phyloP scores from a whole-genome alignment of 208 protist genomes.

The Angomonas deanei region DNA sequence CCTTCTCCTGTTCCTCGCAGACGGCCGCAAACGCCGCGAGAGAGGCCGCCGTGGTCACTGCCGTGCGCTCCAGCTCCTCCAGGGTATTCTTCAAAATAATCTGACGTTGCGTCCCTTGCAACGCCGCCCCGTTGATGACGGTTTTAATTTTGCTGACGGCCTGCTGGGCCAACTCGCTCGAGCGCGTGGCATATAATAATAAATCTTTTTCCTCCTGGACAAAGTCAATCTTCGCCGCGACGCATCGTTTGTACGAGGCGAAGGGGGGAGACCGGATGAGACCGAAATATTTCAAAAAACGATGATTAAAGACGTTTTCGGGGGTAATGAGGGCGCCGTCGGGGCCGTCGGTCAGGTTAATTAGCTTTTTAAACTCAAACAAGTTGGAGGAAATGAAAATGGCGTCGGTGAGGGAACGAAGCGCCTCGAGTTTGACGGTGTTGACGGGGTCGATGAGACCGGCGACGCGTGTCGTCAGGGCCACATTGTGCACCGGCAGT shows the following conservation, averaged over 20 bases:
- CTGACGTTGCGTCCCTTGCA: slow-evolving; percentile 22
- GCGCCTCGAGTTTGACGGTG: slow-evolving; percentile 44
- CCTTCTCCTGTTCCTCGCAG: slow-evolving; percentile 23
- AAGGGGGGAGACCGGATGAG: slow-evolving; percentile 65
- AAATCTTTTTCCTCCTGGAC: slow-evolving; percentile 16
- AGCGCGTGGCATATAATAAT: background rate
- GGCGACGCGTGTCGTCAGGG: slow-evolving; percentile 52
- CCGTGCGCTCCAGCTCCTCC: background rate
- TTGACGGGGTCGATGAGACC: slow-evolving; percentile 32
- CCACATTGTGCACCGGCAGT: slow-evolving; percentile 74
- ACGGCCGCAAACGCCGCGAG: slow-evolving; percentile 20
- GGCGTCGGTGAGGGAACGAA: slow-evolving; percentile 58
- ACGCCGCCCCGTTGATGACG: slow-evolving; percentile 21
- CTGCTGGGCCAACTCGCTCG: background rate
- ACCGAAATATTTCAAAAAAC: slow-evolving; percentile 61
- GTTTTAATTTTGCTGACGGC: slow-evolving; percentile 51
- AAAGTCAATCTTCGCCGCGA: slow-evolving; percentile 43
- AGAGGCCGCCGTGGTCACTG: slow-evolving; percentile 10
- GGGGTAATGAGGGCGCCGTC: slow-evolving; percentile 50
- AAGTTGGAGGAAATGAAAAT: slow-evolving; percentile 60
- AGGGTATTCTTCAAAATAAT: slow-evolving; percentile 10
- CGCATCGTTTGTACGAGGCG: slow-evolving; percentile 61
- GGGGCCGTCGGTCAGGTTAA: slow-evolving; percentile 48
- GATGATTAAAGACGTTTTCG: slow-evolving; percentile 79
- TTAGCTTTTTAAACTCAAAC: slow-evolving; percentile 66